phyloP scores from a whole-genome alignment of 129 eudicot genomes.

The Artemisia annua region DNA sequence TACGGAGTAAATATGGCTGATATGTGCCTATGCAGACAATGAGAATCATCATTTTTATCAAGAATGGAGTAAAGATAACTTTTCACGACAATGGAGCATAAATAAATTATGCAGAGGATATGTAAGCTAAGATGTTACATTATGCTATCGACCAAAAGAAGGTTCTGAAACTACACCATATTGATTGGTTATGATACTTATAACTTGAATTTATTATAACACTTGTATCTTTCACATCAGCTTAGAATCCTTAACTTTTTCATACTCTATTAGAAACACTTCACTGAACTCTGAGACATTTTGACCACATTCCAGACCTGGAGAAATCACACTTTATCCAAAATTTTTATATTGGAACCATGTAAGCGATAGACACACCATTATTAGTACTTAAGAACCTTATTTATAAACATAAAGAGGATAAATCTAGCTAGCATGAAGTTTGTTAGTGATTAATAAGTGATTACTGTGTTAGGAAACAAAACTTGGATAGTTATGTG shows the following conservation, averaged over 20 bases:
- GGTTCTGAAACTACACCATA: too few relatives aligned
- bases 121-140: too few relatives aligned
- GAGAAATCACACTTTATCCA: neutral
- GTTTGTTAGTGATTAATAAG: too few relatives aligned
- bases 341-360: conserved; percentile 1
- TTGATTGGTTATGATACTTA: too few relatives aligned
- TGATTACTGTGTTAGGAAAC: neutral
- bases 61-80: too few relatives aligned
- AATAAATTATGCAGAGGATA: too few relatives aligned
- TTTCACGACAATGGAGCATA: too few relatives aligned
- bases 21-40: too few relatives aligned
- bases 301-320: neutral
- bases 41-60: too few relatives aligned
- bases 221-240: neutral
- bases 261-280: neutral
- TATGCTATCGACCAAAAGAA: too few relatives aligned
- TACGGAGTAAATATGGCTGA: too few relatives aligned
- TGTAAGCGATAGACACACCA: neutral
- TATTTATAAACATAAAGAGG: neutral
- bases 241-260: neutral
- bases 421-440: neutral
- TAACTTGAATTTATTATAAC: too few relatives aligned
- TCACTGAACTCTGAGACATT: neutral
- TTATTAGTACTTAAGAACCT: neutral
- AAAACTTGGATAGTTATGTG: neutral